Evolutionary conservation across 169 alveolate species (phyloP).

Genomic region (Plasmodium falciparum): DNA sequence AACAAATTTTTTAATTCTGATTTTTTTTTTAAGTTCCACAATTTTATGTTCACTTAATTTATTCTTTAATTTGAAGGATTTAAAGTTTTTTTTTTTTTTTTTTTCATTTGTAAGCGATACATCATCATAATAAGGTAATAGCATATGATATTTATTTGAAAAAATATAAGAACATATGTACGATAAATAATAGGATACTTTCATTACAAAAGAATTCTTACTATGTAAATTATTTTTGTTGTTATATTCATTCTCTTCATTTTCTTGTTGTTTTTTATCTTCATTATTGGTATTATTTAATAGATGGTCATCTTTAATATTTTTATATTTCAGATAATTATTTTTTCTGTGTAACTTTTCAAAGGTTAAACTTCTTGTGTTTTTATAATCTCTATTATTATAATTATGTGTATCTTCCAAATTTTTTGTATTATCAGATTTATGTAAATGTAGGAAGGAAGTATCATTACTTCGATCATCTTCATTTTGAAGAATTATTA

Average conservation of each 20-base stretch:
- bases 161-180: constrained; percentile 14
- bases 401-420: neutral
- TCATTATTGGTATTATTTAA: constrained; percentile 23
- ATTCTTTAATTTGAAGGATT: constrained; percentile 6
- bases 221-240: neutral
- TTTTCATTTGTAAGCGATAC: constrained; percentile 15
- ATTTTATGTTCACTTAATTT: constrained; percentile 45
- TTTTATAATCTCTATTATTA: constrained; percentile 17
- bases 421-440: neutral
- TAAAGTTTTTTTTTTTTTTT: neutral
- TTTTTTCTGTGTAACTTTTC: constrained; percentile 47
- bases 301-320: constrained; percentile 9
- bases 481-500: constrained; percentile 1
- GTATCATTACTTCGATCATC: neutral
- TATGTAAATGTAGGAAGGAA: neutral
- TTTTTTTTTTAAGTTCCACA: constrained; percentile 45
- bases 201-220: constrained; percentile 1
- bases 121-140: constrained; percentile 50
- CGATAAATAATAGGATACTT: constrained; percentile 8
- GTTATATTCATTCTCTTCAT: neutral
- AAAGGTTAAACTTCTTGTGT: constrained; percentile 12
- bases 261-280: neutral
- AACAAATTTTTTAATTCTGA: constrained; percentile 21
- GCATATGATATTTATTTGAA: constrained; percentile 45
- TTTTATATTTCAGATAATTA: constrained; percentile 42